Percentiles rank a stretch among this genome's conserved stretches.
phyloP scores from a whole-genome alignment of 306 rosid species.

The Cucurbita pepo region DNA sequence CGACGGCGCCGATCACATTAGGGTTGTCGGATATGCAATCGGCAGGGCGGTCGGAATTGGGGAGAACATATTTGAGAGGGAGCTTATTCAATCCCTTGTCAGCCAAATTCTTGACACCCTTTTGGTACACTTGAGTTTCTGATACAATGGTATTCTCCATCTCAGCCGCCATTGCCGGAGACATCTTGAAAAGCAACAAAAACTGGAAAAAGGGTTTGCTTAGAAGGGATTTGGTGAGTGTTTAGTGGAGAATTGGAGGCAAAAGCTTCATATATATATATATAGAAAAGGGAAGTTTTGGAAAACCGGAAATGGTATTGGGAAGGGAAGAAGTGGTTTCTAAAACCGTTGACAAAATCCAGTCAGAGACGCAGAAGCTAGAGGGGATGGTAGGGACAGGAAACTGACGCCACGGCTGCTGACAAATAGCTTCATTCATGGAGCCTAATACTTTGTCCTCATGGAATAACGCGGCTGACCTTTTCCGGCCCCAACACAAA shows the following conservation, averaged over 20 bases:
- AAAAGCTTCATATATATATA: background rate
- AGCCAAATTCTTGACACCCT: conserved; percentile 54
- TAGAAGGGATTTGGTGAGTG: background rate
- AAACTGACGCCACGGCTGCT: background rate
- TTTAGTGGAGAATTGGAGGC: background rate
- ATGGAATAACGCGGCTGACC: background rate
- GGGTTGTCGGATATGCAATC: background rate
- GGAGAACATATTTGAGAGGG: conserved; percentile 51
- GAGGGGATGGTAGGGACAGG: background rate
- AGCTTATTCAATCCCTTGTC: conserved; percentile 41
- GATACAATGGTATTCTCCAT: background rate
- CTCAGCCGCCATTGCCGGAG: conserved; percentile 20
- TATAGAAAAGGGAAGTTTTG: background rate
- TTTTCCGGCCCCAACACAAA: background rate
- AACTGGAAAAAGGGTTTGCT: background rate
- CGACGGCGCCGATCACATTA: background rate
- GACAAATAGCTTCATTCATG: background rate
- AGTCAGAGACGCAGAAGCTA: background rate
- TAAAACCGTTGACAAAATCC: conserved; percentile 6
- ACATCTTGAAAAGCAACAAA: background rate
- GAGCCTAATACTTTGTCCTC: background rate
- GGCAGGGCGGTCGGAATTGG: conserved; percentile 42
- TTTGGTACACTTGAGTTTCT: conserved; percentile 21
- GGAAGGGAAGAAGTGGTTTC: background rate
- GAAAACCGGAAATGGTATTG: background rate